Conservation (phyloP, 495 filamentous ascomycete species). For the Xylaria bambusicola region DNA sequence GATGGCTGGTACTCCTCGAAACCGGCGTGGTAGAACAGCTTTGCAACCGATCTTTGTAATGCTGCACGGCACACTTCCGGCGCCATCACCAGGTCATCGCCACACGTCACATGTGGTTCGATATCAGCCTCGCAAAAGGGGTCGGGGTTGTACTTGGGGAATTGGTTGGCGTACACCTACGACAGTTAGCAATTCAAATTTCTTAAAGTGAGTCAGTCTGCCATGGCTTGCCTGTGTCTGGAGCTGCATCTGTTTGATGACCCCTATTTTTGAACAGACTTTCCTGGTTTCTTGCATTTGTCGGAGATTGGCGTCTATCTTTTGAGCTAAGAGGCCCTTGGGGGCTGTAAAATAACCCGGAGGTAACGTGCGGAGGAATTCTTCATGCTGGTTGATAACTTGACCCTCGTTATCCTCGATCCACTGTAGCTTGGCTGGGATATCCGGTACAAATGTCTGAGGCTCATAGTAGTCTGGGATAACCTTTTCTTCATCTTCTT, state of each 20-base stretch:
- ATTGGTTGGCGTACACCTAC: conserved; percentile 96
- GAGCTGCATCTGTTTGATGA: conserved; percentile 99
- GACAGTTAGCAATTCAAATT: conserved; percentile 16
- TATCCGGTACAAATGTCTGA: conserved; percentile 80
- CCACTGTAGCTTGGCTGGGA: conserved; percentile 76
- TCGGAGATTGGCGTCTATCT: conserved; percentile 84
- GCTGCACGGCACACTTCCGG: conserved; percentile 77
- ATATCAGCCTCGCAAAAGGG: conserved; percentile 86
- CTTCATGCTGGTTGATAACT: conserved; percentile 80
- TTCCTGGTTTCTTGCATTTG: conserved; percentile 98
- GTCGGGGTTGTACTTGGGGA: conserved; percentile 93
- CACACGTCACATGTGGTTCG: conserved; percentile 80
- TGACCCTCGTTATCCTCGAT: conserved; percentile 83
- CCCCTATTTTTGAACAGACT: conserved; percentile 89
- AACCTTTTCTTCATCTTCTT: conserved; percentile 74
- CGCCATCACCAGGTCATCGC: conserved; percentile 83
- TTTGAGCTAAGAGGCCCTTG: conserved; percentile 71
- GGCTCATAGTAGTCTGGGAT: conserved; percentile 94
- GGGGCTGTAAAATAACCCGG: conserved; percentile 77
- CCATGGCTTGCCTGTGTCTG: conserved; percentile 77
- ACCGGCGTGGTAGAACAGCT: conserved; percentile 94
- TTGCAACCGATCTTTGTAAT: conserved; percentile 84
- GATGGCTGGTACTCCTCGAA: conserved; percentile 98
- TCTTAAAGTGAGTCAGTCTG: neutral
- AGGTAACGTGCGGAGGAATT: conserved; percentile 73